These are phyloP conservation scores for Sugiyamaella valdiviana DNA, from an alignment of 805 yeast genomes.

Conservation along the genomic window DNA sequence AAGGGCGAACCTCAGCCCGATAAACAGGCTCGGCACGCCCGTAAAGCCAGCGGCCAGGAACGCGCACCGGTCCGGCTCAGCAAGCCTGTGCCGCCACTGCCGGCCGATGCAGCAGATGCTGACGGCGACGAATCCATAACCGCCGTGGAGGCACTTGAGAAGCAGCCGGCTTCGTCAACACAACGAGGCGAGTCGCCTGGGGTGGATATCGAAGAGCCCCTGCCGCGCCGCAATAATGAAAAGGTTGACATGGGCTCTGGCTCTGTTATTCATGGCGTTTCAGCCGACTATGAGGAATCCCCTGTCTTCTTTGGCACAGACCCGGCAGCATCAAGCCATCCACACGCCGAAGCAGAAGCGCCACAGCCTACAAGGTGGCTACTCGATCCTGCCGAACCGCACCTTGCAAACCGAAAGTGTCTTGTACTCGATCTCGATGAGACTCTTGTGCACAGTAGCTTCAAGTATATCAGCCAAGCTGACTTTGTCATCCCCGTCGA, in stretches of 20 bases:
- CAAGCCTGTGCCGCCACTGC: slow-evolving; percentile 15
- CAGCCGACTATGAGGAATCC: neutral
- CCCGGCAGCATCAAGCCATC: neutral
- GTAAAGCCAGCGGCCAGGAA: neutral
- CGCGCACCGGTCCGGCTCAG: slow-evolving; percentile 3
- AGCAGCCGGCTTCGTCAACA: neutral
- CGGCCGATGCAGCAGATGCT: neutral
- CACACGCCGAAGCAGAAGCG: neutral
- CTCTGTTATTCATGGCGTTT: neutral
- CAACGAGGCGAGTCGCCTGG: no score
- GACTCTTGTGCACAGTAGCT: slow-evolving; percentile 91
- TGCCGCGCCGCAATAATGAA: neutral
- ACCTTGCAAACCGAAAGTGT: slow-evolving; percentile 66
- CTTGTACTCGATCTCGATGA: slow-evolving; percentile 90
- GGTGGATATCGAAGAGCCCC: no score
- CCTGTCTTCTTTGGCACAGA: slow-evolving; percentile 3
- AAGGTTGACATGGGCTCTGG: neutral
- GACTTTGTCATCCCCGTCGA: slow-evolving; percentile 98
- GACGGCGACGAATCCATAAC: neutral
- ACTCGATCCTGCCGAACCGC: slow-evolving; percentile 47
- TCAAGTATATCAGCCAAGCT: slow-evolving; percentile 84
- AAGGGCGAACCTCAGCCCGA: neutral
- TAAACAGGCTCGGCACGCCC: neutral
- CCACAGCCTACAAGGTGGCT: slow-evolving; percentile 12
- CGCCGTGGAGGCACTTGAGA: neutral